Conservation (phyloP, 2,329 filamentous ascomycete species). For the Xylaria sp. region DNA sequence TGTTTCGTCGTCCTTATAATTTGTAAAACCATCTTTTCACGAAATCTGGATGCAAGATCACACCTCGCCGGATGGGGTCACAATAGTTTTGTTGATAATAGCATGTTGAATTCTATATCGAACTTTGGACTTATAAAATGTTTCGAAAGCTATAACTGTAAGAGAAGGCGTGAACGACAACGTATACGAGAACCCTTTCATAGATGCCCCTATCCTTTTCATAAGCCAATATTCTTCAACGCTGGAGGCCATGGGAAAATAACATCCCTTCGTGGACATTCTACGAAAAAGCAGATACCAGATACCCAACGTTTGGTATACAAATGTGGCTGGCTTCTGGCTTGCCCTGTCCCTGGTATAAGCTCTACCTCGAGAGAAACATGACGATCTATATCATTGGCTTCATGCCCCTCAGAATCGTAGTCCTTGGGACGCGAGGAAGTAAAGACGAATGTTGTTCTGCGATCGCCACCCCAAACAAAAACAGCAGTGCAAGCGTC, state of each 20-base stretch:
- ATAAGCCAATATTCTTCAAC: neutral
- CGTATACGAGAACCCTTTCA: too few relatives aligned
- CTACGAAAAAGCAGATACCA: constrained; percentile 26
- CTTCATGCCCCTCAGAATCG: neutral
- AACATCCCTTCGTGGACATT: constrained; percentile 9
- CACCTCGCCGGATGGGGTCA: too few relatives aligned
- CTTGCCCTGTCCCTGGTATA: neutral
- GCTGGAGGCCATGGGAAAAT: constrained; percentile 24
- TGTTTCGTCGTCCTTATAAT: too few relatives aligned
- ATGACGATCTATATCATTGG: constrained; percentile 5
- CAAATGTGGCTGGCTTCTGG: constrained; percentile 5
- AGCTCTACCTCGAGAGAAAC: constrained; percentile 14
- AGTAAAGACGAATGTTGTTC: constrained; percentile 5
- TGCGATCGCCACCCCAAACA: neutral
- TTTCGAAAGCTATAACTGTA: too few relatives aligned
- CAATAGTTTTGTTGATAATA: too few relatives aligned
- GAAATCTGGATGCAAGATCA: too few relatives aligned
- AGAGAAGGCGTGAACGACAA: too few relatives aligned
- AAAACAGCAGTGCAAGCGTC: constrained; percentile 8
- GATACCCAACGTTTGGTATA: constrained; percentile 19
- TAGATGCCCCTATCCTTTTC: too few relatives aligned
- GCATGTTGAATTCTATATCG: too few relatives aligned
- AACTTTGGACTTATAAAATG: too few relatives aligned
- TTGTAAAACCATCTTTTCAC: too few relatives aligned
- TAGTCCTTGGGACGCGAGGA: neutral